phyloP scores from a whole-genome alignment of 805 yeast species.

The Cyberlindnera maclurae region DNA sequence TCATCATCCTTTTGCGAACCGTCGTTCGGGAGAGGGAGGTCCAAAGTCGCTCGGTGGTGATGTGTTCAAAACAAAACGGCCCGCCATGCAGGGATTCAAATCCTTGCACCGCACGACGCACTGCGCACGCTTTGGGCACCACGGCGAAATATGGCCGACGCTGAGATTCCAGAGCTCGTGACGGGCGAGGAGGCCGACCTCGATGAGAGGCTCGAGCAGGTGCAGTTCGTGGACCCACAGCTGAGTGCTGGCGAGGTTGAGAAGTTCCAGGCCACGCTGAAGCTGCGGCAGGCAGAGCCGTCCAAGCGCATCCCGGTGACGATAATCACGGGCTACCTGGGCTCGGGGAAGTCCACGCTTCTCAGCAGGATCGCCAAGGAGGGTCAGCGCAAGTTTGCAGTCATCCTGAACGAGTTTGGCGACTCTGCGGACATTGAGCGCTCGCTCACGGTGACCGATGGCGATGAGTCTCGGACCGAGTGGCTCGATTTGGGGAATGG shows the following conservation, averaged over 20 bases:
- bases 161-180: constrained; percentile 21
- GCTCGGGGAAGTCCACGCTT: constrained; percentile 89
- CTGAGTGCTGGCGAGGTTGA: constrained; percentile 13
- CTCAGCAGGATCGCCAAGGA: constrained; percentile 65
- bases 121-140: neutral
- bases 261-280: constrained; percentile 13
- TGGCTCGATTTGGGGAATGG: constrained; percentile 98
- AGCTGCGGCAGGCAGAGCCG: constrained; percentile 5
- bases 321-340: constrained; percentile 89
- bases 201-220: constrained; percentile 10
- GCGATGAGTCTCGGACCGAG: constrained; percentile 61
- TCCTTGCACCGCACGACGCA: no score
- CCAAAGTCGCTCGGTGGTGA: no score
- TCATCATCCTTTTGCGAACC: constrained; percentile 2
- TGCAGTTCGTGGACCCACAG: constrained; percentile 11
- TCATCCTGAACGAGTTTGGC: constrained; percentile 88
- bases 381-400: constrained; percentile 74
- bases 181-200: constrained; percentile 21
- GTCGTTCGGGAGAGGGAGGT: no score
- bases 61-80: no score
- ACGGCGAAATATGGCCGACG: neutral
- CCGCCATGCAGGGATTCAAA: no score
- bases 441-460: constrained; percentile 60
- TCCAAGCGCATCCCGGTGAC: constrained; percentile 72
- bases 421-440: constrained; percentile 87